A percentile compares a stretch with the other conserved stretches of the same genome.
These are phyloP conservation scores for Cladosporium colombiae DNA, from an alignment of 2,329 filamentous ascomycete genomes.

Conservation along the genomic window DNA sequence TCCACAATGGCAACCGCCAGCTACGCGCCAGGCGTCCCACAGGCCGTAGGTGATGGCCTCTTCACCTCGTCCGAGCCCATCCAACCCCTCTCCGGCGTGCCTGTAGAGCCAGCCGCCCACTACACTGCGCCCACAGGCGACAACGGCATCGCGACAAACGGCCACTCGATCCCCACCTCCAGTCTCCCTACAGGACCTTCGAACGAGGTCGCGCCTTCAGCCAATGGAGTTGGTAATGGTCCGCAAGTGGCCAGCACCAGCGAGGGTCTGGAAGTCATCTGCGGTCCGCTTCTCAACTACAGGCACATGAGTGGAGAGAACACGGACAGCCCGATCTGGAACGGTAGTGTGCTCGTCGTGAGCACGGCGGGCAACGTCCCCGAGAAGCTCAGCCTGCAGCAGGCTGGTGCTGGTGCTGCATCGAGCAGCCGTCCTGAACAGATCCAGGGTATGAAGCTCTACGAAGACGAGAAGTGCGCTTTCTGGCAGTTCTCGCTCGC, in stretches of 20 bases:
- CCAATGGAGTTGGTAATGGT: conserved; percentile 43
- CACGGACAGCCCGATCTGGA: conserved; percentile 60
- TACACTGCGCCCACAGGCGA: not conserved
- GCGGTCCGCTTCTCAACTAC: conserved; percentile 77
- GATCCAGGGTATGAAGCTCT: conserved; percentile 55
- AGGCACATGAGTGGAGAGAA: conserved; percentile 65
- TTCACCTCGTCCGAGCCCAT: not conserved
- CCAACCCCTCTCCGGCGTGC: not conserved
- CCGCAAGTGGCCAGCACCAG: conserved; percentile 47
- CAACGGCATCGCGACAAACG: not conserved
- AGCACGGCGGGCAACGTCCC: conserved; percentile 69
- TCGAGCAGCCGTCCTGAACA: conserved; percentile 31
- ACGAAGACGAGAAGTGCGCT: conserved; percentile 58
- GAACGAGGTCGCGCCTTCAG: conserved; percentile 6
- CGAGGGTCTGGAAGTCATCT: conserved; percentile 58
- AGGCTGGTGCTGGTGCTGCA: conserved; percentile 35
- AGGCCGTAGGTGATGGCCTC: conserved; percentile 2
- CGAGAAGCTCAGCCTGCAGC: conserved; percentile 60
- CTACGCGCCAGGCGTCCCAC: conserved; percentile 5
- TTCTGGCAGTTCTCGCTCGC: conserved; percentile 62
- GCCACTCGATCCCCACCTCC: not conserved
- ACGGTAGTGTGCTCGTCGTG: conserved; percentile 83
- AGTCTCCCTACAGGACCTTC: conserved; percentile 1
- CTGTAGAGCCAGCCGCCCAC: conserved; percentile 1
- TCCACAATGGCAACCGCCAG: conserved; percentile 12